phyloP scores from a whole-genome alignment of 2,329 filamentous ascomycete genomes.

The Colletotrichum noveboracense region DNA sequence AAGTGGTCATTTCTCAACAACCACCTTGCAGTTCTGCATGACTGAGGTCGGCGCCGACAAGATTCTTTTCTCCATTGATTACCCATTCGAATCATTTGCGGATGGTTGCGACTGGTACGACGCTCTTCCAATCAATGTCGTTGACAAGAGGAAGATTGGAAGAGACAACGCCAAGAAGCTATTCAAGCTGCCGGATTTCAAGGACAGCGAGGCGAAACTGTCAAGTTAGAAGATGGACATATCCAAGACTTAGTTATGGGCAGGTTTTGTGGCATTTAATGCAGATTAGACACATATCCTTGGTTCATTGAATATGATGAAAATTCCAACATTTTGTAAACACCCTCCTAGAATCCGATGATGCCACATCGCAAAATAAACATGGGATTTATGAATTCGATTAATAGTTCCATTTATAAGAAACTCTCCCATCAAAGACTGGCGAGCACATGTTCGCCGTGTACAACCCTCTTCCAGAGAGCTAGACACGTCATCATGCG shows the following conservation, averaged over 20 bases:
- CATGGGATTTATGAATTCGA: not conserved
- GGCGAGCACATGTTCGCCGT: not conserved
- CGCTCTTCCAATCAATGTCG: not conserved
- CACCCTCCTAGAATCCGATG: fast-evolving
- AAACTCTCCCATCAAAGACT: not conserved
- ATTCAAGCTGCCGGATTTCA: not conserved
- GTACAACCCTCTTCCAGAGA: not conserved
- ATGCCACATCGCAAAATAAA: not conserved
- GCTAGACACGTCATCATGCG: not conserved
- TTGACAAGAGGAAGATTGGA: not conserved
- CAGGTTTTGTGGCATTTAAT: fast-evolving
- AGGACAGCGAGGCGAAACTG: not conserved
- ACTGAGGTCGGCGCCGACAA: not conserved
- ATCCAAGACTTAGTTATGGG: not conserved
- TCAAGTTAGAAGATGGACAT: fast-evolving
- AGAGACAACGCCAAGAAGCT: not conserved
- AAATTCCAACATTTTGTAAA: fast-evolving
- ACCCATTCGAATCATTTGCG: not conserved
- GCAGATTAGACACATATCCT: not conserved
- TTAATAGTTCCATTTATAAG: not conserved
- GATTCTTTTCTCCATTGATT: not conserved
- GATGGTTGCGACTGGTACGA: not conserved
- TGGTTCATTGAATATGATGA: not conserved
- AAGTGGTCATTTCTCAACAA: not conserved
- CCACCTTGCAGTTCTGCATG: not conserved